Percentiles rank a stretch among this genome's conserved stretches.
Evolutionary conservation across 352 stramenopile genomes (phyloP).

Genomic region (Phytophthora pisi): DNA sequence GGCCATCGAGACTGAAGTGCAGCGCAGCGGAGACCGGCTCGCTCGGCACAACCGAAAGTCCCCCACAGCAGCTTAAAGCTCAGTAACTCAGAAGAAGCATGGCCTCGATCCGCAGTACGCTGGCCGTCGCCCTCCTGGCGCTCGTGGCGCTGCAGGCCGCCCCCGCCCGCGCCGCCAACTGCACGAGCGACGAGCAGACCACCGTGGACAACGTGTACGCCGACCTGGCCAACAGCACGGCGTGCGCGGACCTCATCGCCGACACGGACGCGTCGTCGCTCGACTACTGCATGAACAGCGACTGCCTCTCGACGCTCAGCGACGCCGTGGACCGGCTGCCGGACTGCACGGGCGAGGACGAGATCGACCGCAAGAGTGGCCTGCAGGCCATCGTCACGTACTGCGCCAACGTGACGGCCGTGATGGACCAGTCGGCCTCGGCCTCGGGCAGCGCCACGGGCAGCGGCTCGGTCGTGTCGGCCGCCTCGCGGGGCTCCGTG

Average conservation of each 20-base stretch:
- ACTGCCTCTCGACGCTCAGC: slow-evolving; percentile 34
- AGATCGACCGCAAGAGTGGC: slow-evolving; percentile 34
- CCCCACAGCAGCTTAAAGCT: slow-evolving; percentile 5
- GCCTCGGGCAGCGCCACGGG: slow-evolving; percentile 8
- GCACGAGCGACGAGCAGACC: slow-evolving; percentile 34
- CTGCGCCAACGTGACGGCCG: slow-evolving; percentile 24
- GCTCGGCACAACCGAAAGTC: slow-evolving; percentile 23
- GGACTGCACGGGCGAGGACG: slow-evolving; percentile 38
- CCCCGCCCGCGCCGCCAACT: slow-evolving; percentile 20
- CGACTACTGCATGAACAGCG: slow-evolving; percentile 38
- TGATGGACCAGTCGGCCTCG: slow-evolving; percentile 27
- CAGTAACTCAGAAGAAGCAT: slow-evolving; percentile 1
- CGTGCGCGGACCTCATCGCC: slow-evolving; percentile 30
- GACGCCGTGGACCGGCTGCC: slow-evolving; percentile 33
- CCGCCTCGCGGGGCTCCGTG: slow-evolving; percentile 10
- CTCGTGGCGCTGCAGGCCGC: slow-evolving; percentile 21
- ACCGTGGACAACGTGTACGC: slow-evolving; percentile 39
- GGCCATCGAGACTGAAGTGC: neutral
- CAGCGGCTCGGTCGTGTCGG: slow-evolving; percentile 18
- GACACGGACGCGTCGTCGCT: slow-evolving; percentile 37
- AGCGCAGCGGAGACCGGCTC: neutral
- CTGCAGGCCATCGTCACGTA: slow-evolving; percentile 31
- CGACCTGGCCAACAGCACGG: slow-evolving; percentile 24
- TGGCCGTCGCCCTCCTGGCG: slow-evolving; percentile 10
- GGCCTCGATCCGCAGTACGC: slow-evolving; percentile 6